Evolutionary conservation across 306 rosid species (phyloP), one percentile per base, ranked within the genome.

Genomic region (Sechiopsis laciniata): DNA sequence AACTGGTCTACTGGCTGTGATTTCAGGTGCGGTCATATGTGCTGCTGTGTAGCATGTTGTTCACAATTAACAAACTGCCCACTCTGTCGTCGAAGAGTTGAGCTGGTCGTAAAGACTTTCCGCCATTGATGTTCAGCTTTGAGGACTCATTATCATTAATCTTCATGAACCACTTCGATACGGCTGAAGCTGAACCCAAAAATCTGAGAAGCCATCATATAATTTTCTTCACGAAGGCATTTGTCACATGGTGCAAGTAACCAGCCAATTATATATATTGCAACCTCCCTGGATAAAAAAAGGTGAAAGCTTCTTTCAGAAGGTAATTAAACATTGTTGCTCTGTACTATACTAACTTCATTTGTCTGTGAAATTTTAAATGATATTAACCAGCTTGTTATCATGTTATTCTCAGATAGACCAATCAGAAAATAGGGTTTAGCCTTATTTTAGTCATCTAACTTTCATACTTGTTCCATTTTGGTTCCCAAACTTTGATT

Each of bases 21-120:
- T 68, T 20, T 76, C 85, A 94, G 99, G 87, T 94, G 99, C 65
- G 99, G 99, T 71, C 99, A 94, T 82, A 94, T 94, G 97, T 94
- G 99, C 82, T 94, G 97, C 83, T 94, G 99, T 69, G 87, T 81
- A 66, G 64, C 85, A 46, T 94, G 99, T 82, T 94, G 88, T 77
- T 89, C 88, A 9, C 97, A 91, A 78, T 81, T 94, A 82, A 87
- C 91, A 80, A 89, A 10, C 73, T 94, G 99, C 64, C 99, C 99
- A 71, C 96, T 94, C 65, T 94, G 99, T 83, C 96, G 97, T 80
- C 83, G 87, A 20, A 81, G 85, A 78, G 85, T 94, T 70, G 96
- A 94, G 55, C 95, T 87, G 80, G 86, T 84, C 0, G 99, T 94
- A 55, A 94, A 88, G 81, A 89, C 97, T n/a, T 94, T 84, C 82